phyloP scores from a whole-genome alignment of 768 basidiomycete species.

The Boletus sensibilis region DNA sequence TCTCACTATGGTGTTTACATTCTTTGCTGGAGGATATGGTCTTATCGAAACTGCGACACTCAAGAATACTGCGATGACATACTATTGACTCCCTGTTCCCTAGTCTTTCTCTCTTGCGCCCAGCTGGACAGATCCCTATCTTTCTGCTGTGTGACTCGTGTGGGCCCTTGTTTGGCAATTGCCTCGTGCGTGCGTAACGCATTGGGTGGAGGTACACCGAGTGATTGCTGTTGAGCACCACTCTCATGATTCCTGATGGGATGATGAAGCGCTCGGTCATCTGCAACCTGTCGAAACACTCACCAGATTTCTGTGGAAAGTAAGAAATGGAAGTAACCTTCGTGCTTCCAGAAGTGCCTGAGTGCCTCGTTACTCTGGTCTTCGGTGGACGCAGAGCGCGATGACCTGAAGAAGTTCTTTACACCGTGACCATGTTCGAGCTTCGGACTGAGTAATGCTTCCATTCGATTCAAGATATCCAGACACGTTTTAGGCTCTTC shows the following conservation, averaged over 20 bases:
- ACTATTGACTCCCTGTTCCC: not conserved
- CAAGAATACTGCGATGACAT: not conserved
- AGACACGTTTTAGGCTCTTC: conserved; percentile 5
- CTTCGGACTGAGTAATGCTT: not conserved
- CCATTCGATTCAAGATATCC: conserved; percentile 9
- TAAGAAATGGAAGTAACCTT: conserved; percentile 12
- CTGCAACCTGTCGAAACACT: not conserved
- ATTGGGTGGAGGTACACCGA: not conserved
- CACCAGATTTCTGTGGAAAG: conserved; percentile 14
- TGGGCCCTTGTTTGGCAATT: too few species aligned
- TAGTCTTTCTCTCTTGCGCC: not conserved
- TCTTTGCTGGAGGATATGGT: not conserved
- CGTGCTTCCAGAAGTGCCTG: not conserved
- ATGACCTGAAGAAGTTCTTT: not conserved
- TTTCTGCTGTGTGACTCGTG: too few species aligned
- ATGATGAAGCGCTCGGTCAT: not conserved
- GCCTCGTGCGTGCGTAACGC: not conserved
- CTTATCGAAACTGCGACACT: not conserved
- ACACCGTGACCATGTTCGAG: not conserved
- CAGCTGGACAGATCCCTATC: not conserved
- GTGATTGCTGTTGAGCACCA: not conserved
- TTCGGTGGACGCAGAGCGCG: not conserved
- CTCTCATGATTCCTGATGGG: conserved; percentile 1
- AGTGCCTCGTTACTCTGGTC: conserved; percentile 6
- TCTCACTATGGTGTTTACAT: not conserved